phyloP scores from a whole-genome alignment of 768 basidiomycete genomes.

The Cubamyces lactineus region DNA sequence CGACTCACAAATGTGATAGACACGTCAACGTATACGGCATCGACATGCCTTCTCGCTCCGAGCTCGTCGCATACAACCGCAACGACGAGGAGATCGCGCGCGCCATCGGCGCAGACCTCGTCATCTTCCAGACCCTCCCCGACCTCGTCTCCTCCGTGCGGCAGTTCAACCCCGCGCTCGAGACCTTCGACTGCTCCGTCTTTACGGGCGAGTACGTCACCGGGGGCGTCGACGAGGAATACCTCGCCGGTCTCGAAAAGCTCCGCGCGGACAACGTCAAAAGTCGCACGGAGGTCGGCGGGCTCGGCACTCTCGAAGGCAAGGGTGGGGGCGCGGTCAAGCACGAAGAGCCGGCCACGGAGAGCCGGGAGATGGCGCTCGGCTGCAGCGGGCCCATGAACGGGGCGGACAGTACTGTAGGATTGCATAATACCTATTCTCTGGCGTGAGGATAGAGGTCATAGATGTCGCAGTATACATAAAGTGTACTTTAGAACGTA shows the following conservation, averaged over 20 bases:
- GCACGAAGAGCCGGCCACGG: conserved; percentile 26
- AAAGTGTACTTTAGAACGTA: background rate
- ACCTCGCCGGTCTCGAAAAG: conserved; percentile 74
- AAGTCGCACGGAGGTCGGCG: conserved; percentile 35
- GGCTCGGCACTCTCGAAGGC: conserved; percentile 35
- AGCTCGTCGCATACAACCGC: conserved; percentile 87
- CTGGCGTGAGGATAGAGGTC: conserved; percentile 4
- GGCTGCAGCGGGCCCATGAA: conserved; percentile 52
- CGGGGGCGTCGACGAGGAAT: conserved; percentile 84
- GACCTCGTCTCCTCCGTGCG: conserved; percentile 88
- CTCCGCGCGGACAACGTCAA: conserved; percentile 84
- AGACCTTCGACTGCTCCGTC: conserved; percentile 92
- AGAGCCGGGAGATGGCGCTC: conserved; percentile 30
- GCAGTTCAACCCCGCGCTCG: conserved; percentile 78
- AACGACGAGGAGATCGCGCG: conserved; percentile 70
- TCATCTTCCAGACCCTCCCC: conserved; percentile 91
- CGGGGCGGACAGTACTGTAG: conserved; percentile 76
- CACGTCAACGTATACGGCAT: conserved; percentile 98
- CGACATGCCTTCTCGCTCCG: conserved; percentile 96
- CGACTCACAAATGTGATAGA: conserved; percentile 41
- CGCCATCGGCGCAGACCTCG: conserved; percentile 91
- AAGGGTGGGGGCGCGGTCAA: conserved; percentile 19
- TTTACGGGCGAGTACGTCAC: conserved; percentile 98
- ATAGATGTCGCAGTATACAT: conserved; percentile 8
- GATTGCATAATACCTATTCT: conserved; percentile 63